A percentile compares a stretch with the other conserved stretches of the same genome.
phyloP scores from a whole-genome alignment of 2,329 filamentous ascomycete genomes.

The Blastomyces silverae region DNA sequence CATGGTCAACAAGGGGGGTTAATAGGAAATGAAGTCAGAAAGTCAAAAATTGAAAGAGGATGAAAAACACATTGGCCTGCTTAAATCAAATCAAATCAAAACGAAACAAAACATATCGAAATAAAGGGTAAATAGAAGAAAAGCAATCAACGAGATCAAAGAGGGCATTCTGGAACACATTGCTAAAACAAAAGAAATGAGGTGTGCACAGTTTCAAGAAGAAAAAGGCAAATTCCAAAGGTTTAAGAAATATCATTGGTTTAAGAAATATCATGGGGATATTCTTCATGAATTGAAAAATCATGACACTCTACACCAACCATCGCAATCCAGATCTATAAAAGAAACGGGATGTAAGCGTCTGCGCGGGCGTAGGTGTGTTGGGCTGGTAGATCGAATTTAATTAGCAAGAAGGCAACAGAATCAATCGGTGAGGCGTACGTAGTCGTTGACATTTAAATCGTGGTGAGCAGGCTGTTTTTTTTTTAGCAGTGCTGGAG shows the following conservation, averaged over 20 bases:
- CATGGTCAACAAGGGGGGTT: background rate
- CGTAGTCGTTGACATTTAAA: background rate
- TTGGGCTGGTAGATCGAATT: background rate
- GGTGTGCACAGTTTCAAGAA: background rate
- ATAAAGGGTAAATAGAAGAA: background rate
- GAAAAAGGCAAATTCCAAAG: background rate
- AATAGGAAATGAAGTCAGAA: background rate
- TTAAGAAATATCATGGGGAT: background rate
- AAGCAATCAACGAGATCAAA: background rate
- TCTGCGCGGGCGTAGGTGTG: background rate
- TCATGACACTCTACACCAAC: slow-evolving; percentile 2
- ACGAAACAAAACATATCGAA: background rate
- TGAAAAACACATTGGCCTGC: background rate
- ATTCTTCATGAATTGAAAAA: background rate
- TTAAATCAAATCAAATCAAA: slow-evolving; percentile 2
- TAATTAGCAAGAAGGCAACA: background rate
- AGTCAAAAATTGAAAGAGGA: background rate
- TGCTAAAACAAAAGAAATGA: background rate
- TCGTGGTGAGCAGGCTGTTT: background rate
- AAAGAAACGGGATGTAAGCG: background rate
- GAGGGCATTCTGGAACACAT: slow-evolving; percentile 5
- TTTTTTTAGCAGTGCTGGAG: slow-evolving; percentile 49
- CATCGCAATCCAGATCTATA: background rate
- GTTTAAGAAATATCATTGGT: background rate
- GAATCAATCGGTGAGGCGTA: background rate